A percentile compares a stretch with the other conserved stretches of the same genome.
Evolutionary conservation across 805 yeast genomes (phyloP).

Genomic region (Babjeviella inositovora): DNA sequence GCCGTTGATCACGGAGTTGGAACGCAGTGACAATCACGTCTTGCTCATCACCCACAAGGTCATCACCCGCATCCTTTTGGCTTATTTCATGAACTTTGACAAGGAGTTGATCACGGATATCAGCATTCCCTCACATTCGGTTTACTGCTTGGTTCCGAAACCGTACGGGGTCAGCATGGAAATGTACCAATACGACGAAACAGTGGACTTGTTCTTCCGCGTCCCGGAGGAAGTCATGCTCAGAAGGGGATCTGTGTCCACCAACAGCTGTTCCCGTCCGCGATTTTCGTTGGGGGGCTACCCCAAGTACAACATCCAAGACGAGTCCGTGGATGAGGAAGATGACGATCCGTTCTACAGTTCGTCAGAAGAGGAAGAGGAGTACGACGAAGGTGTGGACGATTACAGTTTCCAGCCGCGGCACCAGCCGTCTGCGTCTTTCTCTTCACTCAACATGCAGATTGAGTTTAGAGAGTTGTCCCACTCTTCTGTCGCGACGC

Average conservation of each 20-base stretch:
- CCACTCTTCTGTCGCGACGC: too few species aligned
- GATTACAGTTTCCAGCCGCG: too few species aligned
- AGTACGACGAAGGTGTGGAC: too few species aligned
- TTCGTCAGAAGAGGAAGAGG: too few species aligned
- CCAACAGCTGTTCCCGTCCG: too few species aligned
- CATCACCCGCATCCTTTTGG: slow-evolving; percentile 14
- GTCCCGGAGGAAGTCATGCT: slow-evolving; percentile 11
- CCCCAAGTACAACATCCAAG: too few species aligned
- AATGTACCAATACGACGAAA: slow-evolving; percentile 16
- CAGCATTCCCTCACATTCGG: slow-evolving; percentile 15
- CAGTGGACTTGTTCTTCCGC: slow-evolving; percentile 15
- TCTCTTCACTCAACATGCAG: too few species aligned
- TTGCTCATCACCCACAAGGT: slow-evolving; percentile 15
- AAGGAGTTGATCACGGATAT: slow-evolving; percentile 18
- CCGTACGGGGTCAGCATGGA: slow-evolving; percentile 18
- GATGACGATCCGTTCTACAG: too few species aligned
- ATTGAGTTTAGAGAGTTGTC: too few species aligned
- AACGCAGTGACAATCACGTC: slow-evolving; percentile 15
- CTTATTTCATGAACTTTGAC: slow-evolving; percentile 17
- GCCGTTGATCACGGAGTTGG: slow-evolving; percentile 16
- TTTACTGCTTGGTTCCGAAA: slow-evolving; percentile 19
- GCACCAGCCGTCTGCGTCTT: too few species aligned
- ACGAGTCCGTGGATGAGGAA: too few species aligned
- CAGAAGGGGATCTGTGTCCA: slow-evolving; percentile 1
- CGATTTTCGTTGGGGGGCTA: too few species aligned